Evolutionary conservation across 345 rosid genomes (phyloP), one percentile per base, ranked within the genome.

Genomic region (Populus alba): DNA sequence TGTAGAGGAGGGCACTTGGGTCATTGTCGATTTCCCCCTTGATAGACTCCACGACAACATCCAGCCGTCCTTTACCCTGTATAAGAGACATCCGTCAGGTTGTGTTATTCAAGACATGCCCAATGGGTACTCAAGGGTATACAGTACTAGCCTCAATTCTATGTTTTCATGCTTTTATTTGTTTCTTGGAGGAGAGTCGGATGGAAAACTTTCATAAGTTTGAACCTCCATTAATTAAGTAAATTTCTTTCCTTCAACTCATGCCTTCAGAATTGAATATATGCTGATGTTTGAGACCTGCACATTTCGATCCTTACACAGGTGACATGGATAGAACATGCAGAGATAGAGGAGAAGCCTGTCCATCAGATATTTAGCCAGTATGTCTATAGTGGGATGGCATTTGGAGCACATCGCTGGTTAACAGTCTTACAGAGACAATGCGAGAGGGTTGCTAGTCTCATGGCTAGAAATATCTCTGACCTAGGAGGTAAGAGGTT

Each of bases 381-480:
- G 22, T 86, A 79, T 68, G 86, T 92, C 27, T 72, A 78, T 49
- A 87, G 81, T 33, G 97, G 97, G 6, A 75, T 79, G 87, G 97
- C 94, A 23, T 96, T 94, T 70, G 98, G 99, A 57, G 98, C 99
- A 31, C 84, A 83, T 22, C 93, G 99, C n/a, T 96, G 98, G 99
- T 73, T 96, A 10, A 84, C 90, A 1, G 90, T 94, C 51, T 81
- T 95, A 59, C 90, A 90, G 78, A 73, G 96, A 75, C 97, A 93
- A 69, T 93, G 98, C 80, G 95, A 95, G 91, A 86, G 98, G 72
- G 78, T 85, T 16, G 99, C 99, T 25, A 93, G 97, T 78, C 92
- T 92, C 70, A 93, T 95, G 99, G 98, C 98, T 53, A 78, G 92
- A 74, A 95, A 90, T 78, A 92, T 92, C 62, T 74, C 94, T 61